Evolutionary conservation across 345 rosid species (phyloP).

Genomic region (Sisymbrium irio): DNA sequence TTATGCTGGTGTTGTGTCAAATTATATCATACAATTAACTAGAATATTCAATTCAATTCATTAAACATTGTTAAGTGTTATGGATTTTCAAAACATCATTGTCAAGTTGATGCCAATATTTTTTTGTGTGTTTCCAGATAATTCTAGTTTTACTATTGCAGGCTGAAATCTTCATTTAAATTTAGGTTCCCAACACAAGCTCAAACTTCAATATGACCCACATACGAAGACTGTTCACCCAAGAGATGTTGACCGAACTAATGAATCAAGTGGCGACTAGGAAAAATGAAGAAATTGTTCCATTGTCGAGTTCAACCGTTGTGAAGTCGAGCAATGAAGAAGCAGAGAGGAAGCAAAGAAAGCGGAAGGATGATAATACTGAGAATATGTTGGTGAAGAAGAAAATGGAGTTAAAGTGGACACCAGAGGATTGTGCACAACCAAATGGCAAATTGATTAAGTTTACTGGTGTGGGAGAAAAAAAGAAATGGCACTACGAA

Average conservation of each 20-base stretch:
- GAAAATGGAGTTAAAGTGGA: not conserved
- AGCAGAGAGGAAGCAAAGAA: not conserved
- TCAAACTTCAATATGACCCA: not conserved
- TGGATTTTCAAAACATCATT: not conserved
- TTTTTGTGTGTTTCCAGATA: not conserved
- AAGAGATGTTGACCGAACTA: conserved; percentile 45
- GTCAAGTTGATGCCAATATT: not conserved
- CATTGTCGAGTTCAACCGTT: conserved; percentile 3
- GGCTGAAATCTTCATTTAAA: not conserved
- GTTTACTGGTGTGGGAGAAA: not conserved
- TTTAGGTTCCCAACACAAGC: not conserved
- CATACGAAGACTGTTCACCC: not conserved
- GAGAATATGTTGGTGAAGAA: not conserved
- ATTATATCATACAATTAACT: no score
- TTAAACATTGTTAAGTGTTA: not conserved
- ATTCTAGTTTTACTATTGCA: not conserved
- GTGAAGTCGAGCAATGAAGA: not conserved
- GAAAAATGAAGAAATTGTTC: conserved; percentile 51
- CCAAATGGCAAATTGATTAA: not conserved
- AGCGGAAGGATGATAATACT: not conserved
- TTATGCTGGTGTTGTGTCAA: no score
- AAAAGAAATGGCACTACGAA: not conserved
- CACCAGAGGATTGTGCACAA: not conserved
- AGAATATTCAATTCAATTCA: not conserved
- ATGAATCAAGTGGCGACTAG: conserved; percentile 51